These are phyloP conservation scores for Abrus pulchellus DNA, from an alignment of 306 rosid genomes.

Conservation along the genomic window DNA sequence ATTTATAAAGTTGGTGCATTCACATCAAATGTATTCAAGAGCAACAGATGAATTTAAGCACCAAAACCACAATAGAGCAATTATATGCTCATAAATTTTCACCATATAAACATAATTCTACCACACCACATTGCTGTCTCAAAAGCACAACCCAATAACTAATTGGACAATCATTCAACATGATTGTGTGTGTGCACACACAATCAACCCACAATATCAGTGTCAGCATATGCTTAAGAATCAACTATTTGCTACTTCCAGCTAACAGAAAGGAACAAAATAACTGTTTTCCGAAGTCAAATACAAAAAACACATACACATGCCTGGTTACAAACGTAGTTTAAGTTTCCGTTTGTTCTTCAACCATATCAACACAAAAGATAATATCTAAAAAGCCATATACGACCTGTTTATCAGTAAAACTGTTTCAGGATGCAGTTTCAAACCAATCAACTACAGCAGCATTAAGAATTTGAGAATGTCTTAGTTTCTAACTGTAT, in stretches of 20 bases:
- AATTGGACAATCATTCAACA: neutral
- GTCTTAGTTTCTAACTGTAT: neutral
- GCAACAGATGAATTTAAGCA: neutral
- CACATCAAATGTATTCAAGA: neutral
- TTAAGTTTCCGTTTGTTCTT: neutral
- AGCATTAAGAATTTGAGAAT: constrained; percentile 28
- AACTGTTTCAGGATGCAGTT: constrained; percentile 9
- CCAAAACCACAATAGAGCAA: too few relatives aligned
- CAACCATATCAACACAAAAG: constrained; percentile 14
- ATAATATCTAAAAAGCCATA: constrained; percentile 8
- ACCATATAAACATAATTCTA: neutral
- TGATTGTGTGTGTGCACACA: neutral
- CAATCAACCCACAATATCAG: neutral
- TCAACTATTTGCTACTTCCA: constrained; percentile 15
- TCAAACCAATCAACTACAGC: constrained; percentile 20
- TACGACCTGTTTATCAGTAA: constrained; percentile 5
- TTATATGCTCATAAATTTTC: neutral
- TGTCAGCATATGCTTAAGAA: neutral
- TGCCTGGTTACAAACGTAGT: neutral
- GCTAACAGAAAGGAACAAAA: neutral
- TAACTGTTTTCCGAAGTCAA: neutral
- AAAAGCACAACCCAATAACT: constrained; percentile 2
- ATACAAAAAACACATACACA: neutral
- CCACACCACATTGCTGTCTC: neutral
- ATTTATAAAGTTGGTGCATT: constrained; percentile 1